A percentile compares a stretch with the other conserved stretches of the same genome.
phyloP scores from a whole-genome alignment of 345 rosid genomes.

The Odontarrhena argentea region DNA sequence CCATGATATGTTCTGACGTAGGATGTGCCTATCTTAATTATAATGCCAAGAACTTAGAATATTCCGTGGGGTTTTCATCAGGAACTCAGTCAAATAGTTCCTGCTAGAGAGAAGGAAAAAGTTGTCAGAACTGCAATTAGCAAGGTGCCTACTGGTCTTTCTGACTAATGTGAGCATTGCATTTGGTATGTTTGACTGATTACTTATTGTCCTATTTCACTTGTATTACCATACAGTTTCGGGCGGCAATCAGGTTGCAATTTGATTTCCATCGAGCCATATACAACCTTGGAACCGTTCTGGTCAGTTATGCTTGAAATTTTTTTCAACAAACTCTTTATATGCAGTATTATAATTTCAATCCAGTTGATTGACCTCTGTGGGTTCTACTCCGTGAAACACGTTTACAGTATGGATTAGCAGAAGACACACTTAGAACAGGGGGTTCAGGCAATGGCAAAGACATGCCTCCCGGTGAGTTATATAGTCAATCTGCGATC shows the following conservation, averaged over 20 bases:
- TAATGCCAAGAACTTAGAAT: conserved; percentile 3
- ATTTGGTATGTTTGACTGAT: conserved; percentile 25
- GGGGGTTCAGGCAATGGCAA: conserved; percentile 67
- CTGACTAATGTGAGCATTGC: conserved; percentile 35
- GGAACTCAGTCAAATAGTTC: conserved; percentile 99
- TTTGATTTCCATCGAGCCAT: conserved; percentile 98
- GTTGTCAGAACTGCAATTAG: conserved; percentile 92
- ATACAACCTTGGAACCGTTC: conserved; percentile 97
- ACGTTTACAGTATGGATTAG: conserved; percentile 83
- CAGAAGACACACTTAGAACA: conserved; percentile 89
- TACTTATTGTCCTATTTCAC: conserved; percentile 9
- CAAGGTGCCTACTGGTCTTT: conserved; percentile 63
- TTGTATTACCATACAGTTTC: conserved; percentile 62
- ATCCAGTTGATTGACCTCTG: conserved; percentile 7
- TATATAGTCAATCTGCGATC: conserved; percentile 94
- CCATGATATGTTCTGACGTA: conserved; percentile 18
- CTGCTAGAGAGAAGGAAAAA: conserved; percentile 86
- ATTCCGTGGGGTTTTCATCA: conserved; percentile 37
- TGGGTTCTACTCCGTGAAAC: background rate
- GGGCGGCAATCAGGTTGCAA: conserved; percentile 92
- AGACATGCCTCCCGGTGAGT: conserved; percentile 82
- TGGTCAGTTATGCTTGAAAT: conserved; percentile 57
- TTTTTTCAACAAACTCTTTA: conserved; percentile 7
- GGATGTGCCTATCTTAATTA: conserved; percentile 2
- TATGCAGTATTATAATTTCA: background rate